Base-by-base conservation (phyloP, 257 asterid genomes). In the Solanum piurae region DNA sequence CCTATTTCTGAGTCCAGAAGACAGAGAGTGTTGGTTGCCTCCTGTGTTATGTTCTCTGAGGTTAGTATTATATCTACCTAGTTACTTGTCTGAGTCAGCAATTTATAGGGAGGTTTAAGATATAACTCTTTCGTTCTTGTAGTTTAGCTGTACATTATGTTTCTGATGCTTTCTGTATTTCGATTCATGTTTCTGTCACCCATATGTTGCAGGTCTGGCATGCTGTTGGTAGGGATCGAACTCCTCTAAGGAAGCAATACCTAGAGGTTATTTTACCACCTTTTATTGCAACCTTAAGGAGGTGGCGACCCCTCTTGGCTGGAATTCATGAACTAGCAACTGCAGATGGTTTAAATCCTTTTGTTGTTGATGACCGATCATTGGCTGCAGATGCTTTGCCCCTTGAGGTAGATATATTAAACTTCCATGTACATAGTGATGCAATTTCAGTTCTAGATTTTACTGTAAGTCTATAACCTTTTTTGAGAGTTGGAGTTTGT, bases 301-400 rank as follows among this genome's bases (percentile, higher is more conserved):
- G 98, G 91, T 97, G 99, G 99, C 94, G 99, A 49, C 99, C 99
- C 88, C 98, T 97, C 87, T 92, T 97, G 96, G 96, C 99, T 38
- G 98, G 99, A 84, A 95, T 95, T 90, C 98, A 97, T 89, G 99
- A 95, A 91, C 96, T 97, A 86, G 93, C 98, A 31, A 94, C 99
- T 82, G 94, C 95, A 88, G 99, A 95, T 94, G 99, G 98, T 86
- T 86, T 92, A 91, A 97, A 97, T 91, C 99, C 99, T 90, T 98
- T 97, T 88, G 96, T 92, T 83, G 94, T 88, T 89, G 99, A 95
- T 90, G 99, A 95, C 87, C 98, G 99, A 87, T 98, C 99, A 88
- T 90, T 95, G 93, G 96, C 99, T 83, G 99, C 98, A 69, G 99
- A 97, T 94, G 92, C 98, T 82, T 95, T 97, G 88, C 99, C 99